Evolutionary conservation across 345 rosid genomes (phyloP).

Genomic region (Punica granatum): DNA sequence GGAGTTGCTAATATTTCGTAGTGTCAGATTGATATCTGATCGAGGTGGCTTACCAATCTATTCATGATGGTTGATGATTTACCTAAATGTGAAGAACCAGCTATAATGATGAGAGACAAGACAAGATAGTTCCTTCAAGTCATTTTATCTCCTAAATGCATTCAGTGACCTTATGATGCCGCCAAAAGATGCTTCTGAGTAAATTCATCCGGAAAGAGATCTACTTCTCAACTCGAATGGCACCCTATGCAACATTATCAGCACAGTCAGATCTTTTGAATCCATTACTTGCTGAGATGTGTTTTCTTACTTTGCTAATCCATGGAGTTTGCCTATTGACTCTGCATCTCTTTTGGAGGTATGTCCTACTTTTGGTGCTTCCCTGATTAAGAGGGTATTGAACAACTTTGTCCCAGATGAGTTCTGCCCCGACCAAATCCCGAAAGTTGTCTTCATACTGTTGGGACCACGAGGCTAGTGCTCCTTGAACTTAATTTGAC

Average conservation of each 20-base stretch:
- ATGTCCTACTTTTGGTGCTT: constrained; percentile 71
- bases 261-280: not conserved
- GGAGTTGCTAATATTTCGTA: constrained; percentile 8
- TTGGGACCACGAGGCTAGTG: constrained; percentile 63
- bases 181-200: constrained; percentile 90
- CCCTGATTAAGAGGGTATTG: constrained; percentile 73
- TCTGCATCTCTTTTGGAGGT: constrained; percentile 38
- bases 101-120: constrained; percentile 26
- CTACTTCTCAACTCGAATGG: not conserved
- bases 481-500: not conserved
- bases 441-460: constrained; percentile 66
- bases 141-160: constrained; percentile 80
- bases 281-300: not conserved
- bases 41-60: constrained; percentile 83
- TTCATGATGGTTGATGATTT: constrained; percentile 65
- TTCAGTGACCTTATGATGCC: constrained; percentile 97
- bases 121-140: constrained; percentile 48
- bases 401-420: constrained; percentile 69
- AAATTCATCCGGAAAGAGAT: constrained; percentile 78
- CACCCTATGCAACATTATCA: not conserved
- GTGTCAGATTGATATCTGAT: constrained; percentile 89
- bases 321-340: not conserved
- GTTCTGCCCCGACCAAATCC: constrained; percentile 91
- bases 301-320: not conserved
- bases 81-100: constrained; percentile 20